These are phyloP conservation scores for Colletotrichum melonis DNA, from an alignment of 2,329 filamentous ascomycete species.

Conservation along the genomic window DNA sequence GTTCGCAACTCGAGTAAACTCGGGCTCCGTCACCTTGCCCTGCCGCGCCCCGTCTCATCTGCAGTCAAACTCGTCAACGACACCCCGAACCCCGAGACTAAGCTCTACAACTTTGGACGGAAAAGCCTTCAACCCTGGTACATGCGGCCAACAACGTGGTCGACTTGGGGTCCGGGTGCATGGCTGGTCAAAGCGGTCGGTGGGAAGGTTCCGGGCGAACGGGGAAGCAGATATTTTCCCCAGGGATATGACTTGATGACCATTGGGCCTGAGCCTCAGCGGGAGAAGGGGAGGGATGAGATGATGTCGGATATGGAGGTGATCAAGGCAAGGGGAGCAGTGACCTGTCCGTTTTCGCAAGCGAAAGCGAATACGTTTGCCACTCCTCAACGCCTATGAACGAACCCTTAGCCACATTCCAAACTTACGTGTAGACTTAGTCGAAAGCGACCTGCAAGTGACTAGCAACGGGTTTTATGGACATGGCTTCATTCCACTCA, in stretches of 20 bases:
- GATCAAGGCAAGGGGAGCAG: conserved; percentile 11
- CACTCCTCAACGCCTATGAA: too few species aligned
- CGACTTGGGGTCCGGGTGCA: conserved; percentile 58
- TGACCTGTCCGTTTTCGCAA: conserved; percentile 21
- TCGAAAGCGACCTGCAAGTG: too few species aligned
- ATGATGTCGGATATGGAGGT: conserved; percentile 26
- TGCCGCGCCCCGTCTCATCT: conserved; percentile 58
- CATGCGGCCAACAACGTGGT: conserved; percentile 59
- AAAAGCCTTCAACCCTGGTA: conserved; percentile 65
- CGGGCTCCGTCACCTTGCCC: conserved; percentile 58
- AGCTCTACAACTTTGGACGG: conserved; percentile 51
- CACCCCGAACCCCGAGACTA: conserved; percentile 52
- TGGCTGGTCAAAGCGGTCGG: conserved; percentile 57
- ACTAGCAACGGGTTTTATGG: too few species aligned
- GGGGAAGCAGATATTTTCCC: conserved; percentile 57
- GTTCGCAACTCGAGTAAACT: conserved; percentile 56
- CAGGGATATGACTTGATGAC: conserved; percentile 56
- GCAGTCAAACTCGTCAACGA: conserved; percentile 47
- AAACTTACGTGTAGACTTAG: too few species aligned
- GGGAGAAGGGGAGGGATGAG: conserved; percentile 37
- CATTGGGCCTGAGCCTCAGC: conserved; percentile 39
- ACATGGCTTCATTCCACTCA: too few species aligned
- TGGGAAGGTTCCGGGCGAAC: conserved; percentile 58
- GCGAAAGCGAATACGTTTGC: conserved; percentile 1
- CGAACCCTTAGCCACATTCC: too few species aligned